Percentiles rank a stretch among this genome's conserved stretches.
Conservation (phyloP, 164 flowering plant genomes). For the Vitis cinerea region DNA sequence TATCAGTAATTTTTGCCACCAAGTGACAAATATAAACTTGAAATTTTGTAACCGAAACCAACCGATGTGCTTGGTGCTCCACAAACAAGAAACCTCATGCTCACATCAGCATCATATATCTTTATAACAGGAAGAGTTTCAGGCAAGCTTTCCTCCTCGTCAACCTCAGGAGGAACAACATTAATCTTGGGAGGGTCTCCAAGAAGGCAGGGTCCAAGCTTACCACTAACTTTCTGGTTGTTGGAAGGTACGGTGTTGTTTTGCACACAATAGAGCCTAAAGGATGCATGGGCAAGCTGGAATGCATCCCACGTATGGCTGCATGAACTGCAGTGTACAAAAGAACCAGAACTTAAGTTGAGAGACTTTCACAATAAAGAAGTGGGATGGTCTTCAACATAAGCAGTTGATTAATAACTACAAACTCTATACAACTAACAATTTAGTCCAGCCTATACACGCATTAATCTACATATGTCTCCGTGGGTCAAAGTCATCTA, state of each 20-base stretch:
- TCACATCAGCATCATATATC: constrained; percentile 88
- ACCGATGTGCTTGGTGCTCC: constrained; percentile 76
- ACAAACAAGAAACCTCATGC: constrained; percentile 84
- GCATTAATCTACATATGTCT: too few relatives aligned
- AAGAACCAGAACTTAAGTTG: neutral
- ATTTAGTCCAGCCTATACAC: too few relatives aligned
- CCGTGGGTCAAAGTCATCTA: too few relatives aligned
- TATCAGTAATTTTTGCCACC: too few relatives aligned
- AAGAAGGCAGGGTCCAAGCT: constrained; percentile 65
- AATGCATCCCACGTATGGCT: constrained; percentile 96
- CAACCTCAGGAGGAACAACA: constrained; percentile 52
- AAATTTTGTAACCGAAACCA: constrained; percentile 14
- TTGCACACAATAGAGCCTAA: constrained; percentile 66
- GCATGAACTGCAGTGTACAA: constrained; percentile 57
- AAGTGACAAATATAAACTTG: too few relatives aligned
- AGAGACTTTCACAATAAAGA: too few relatives aligned
- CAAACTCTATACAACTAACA: too few relatives aligned
- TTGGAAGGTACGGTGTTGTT: constrained; percentile 45
- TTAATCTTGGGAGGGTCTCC: constrained; percentile 78
- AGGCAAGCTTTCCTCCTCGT: constrained; percentile 54
- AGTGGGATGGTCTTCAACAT: too few relatives aligned
- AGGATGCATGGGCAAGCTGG: constrained; percentile 91
- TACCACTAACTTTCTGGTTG: constrained; percentile 36
- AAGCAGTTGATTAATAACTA: too few relatives aligned
- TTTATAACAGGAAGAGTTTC: constrained; percentile 68